Conservation (phyloP, 1,139 yeast genomes). For the Lodderomyces metapsilosis region DNA sequence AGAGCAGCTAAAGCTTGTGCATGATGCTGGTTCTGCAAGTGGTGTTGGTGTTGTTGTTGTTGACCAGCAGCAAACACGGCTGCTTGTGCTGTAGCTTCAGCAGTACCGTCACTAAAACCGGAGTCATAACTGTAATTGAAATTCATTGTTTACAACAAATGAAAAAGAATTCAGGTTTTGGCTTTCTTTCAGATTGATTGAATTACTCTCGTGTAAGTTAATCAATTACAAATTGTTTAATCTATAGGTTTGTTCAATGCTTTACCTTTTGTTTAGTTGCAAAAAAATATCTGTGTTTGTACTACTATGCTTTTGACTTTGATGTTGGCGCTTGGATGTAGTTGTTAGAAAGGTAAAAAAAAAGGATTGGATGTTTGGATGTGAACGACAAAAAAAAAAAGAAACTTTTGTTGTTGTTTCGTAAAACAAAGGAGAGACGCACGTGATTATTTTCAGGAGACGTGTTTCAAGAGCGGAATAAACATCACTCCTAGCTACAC, state of each 20-base stretch:
- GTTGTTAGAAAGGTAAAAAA: slow-evolving; percentile 3
- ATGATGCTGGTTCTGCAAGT: slow-evolving; percentile 8
- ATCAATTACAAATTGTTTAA: background rate
- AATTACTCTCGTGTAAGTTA: background rate
- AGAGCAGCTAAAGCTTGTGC: slow-evolving; percentile 8
- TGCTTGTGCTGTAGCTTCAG: slow-evolving; percentile 14
- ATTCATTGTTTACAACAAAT: slow-evolving; percentile 6
- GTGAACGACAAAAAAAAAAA: slow-evolving; percentile 2
- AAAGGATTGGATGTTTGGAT: slow-evolving; percentile 8
- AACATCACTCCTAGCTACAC: no score
- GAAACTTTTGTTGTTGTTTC: background rate
- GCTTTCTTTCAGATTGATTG: no score
- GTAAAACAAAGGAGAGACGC: background rate
- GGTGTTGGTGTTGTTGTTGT: slow-evolving; percentile 13
- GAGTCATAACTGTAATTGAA: slow-evolving; percentile 6
- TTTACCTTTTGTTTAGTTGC: no score
- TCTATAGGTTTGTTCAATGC: no score
- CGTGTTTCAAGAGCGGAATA: background rate
- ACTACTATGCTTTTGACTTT: background rate
- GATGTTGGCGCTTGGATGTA: slow-evolving; percentile 3
- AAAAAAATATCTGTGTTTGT: slow-evolving; percentile 6
- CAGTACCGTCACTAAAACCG: slow-evolving; percentile 6
- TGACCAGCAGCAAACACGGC: slow-evolving; percentile 11
- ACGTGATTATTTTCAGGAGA: background rate
- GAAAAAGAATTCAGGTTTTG: no score